These are phyloP conservation scores for Cyclostephanos tholiformis DNA, from an alignment of 108 stramenopile genomes.

Conservation along the genomic window DNA sequence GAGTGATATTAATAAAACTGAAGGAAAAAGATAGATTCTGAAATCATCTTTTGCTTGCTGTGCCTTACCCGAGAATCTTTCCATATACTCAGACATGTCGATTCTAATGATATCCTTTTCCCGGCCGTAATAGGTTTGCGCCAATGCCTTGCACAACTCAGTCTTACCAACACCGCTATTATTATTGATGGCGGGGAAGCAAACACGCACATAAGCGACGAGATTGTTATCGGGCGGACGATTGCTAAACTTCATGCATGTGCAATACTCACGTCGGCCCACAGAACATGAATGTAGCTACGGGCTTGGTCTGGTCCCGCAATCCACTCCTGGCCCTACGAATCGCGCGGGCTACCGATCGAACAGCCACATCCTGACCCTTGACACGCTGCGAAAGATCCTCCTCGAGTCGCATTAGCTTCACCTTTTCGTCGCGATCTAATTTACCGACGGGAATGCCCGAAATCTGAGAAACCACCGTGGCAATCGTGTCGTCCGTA, in stretches of 20 bases:
- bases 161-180: slow-evolving; percentile 86
- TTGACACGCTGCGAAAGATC: slow-evolving; percentile 77
- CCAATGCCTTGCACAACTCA: slow-evolving; percentile 87
- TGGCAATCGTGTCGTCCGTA: slow-evolving; percentile 63
- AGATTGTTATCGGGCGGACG: not conserved
- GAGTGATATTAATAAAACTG: not conserved
- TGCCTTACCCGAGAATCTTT: slow-evolving; percentile 70
- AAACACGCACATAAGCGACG: not conserved
- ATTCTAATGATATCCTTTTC: slow-evolving; percentile 91
- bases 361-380: slow-evolving; percentile 87
- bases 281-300: slow-evolving; percentile 85
- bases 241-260: not conserved
- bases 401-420: slow-evolving; percentile 77
- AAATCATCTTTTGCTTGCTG: not conserved
- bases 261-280: slow-evolving; percentile 69
- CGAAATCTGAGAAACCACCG: slow-evolving; percentile 66
- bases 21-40: not conserved
- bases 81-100: slow-evolving; percentile 96
- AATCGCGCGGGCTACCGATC: slow-evolving; percentile 78
- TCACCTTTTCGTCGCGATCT: slow-evolving; percentile 77
- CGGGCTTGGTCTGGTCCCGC: slow-evolving; percentile 71
- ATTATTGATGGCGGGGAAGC: not conserved
- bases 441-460: slow-evolving; percentile 76
- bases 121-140: slow-evolving; percentile 82
- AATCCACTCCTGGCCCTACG: slow-evolving; percentile 84